Evolutionary conservation across 2,329 filamentous ascomycete genomes (phyloP).

Genomic region (Thelonectria rubi): DNA sequence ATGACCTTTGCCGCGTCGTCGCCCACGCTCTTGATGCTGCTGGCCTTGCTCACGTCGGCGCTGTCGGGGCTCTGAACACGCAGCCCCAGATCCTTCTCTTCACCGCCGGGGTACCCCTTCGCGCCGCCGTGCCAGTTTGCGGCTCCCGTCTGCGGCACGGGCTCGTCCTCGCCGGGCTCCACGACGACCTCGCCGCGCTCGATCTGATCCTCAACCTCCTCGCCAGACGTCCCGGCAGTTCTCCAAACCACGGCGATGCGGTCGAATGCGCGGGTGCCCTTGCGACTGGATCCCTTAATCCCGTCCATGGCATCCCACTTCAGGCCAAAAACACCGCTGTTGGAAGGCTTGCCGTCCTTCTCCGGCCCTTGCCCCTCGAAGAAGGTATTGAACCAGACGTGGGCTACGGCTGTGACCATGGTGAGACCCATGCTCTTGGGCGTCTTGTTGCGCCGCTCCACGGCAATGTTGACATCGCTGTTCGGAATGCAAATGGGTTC

Average conservation of each 20-base stretch:
- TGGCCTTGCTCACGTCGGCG: constrained; percentile 75
- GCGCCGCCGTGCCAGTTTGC: constrained; percentile 78
- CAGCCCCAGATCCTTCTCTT: constrained; percentile 73
- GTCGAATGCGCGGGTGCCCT: constrained; percentile 85
- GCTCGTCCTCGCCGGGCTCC: constrained; percentile 72
- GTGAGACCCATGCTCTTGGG: constrained; percentile 80
- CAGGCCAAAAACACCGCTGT: constrained; percentile 70
- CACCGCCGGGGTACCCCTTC: constrained; percentile 48
- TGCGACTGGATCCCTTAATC: constrained; percentile 86
- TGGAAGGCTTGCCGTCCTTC: constrained; percentile 69
- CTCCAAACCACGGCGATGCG: constrained; percentile 87
- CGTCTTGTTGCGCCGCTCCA: constrained; percentile 85
- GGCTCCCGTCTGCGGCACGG: constrained; percentile 73
- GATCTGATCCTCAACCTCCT: constrained; percentile 61
- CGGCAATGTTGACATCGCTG: constrained; percentile 88
- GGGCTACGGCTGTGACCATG: constrained; percentile 91
- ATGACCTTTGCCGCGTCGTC: constrained; percentile 20
- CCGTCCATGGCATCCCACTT: constrained; percentile 82
- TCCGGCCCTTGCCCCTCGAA: constrained; percentile 87
- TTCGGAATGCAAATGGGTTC: constrained; percentile 75
- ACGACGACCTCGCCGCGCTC: constrained; percentile 60
- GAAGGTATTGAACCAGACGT: constrained; percentile 96
- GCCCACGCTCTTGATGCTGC: constrained; percentile 65
- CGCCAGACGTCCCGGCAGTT: constrained; percentile 44
- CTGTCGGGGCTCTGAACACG: constrained; percentile 71